A percentile compares a stretch with the other conserved stretches of the same genome.
phyloP scores from a whole-genome alignment of 305 asterid genomes.

The Fraxinus platypoda region DNA sequence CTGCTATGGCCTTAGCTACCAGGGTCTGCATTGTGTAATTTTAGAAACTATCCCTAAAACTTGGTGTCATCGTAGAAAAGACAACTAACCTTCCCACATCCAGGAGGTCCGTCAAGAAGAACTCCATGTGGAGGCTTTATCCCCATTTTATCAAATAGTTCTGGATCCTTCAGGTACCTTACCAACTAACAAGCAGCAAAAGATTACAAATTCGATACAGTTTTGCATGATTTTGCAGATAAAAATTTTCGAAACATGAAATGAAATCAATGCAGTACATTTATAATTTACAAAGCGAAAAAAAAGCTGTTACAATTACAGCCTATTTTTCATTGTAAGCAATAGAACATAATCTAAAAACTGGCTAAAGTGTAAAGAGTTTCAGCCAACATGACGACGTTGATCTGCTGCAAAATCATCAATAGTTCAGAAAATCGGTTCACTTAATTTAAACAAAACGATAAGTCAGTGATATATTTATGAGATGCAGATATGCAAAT shows the following conservation, averaged over 20 bases:
- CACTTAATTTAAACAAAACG: slow-evolving; percentile 1
- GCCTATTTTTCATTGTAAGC: slow-evolving; percentile 17
- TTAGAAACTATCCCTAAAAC: slow-evolving; percentile 1
- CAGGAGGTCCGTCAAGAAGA: slow-evolving; percentile 99
- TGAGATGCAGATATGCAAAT: slow-evolving; percentile 10
- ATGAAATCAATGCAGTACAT: neutral
- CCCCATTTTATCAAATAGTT: slow-evolving; percentile 89
- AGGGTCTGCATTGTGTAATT: slow-evolving; percentile 49
- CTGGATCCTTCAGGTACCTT: slow-evolving; percentile 92
- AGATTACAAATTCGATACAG: slow-evolving; percentile 18
- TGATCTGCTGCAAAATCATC: neutral
- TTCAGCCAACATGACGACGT: neutral
- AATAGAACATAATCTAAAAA: slow-evolving; percentile 10
- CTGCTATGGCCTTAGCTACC: slow-evolving; percentile 98
- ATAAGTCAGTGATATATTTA: neutral
- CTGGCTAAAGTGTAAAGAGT: neutral
- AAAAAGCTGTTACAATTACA: neutral
- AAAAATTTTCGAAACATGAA: neutral
- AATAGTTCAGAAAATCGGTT: slow-evolving; percentile 13
- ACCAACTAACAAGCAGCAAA: slow-evolving; percentile 61
- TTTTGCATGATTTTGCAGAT: neutral
- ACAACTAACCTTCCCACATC: slow-evolving; percentile 93
- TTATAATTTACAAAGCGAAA: slow-evolving; percentile 5
- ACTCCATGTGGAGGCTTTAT: slow-evolving; percentile 99
- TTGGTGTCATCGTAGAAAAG: slow-evolving; percentile 8